Percentiles rank a stretch among this genome's conserved stretches.
These are phyloP conservation scores for Aspergillus wentii DNA, from an alignment of 495 filamentous ascomycete species.

Conservation along the genomic window DNA sequence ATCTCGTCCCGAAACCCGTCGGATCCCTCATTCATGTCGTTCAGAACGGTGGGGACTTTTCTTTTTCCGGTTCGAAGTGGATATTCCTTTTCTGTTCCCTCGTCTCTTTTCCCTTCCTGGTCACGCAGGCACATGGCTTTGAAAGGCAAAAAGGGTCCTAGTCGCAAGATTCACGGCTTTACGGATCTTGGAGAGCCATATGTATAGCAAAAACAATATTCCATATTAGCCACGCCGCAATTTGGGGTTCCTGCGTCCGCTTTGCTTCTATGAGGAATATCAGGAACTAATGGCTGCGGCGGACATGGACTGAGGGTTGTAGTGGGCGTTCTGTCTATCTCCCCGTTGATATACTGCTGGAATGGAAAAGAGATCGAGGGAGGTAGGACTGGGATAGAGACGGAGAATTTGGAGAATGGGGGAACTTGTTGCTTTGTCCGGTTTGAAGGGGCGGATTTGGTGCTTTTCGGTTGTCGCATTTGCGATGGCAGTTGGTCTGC, in stretches of 20 bases:
- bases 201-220: conserved; percentile 17
- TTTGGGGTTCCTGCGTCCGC: conserved; percentile 42
- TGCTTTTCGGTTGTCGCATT: conserved; percentile 14
- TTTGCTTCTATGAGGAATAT: conserved; percentile 39
- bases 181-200: conserved; percentile 15
- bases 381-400: conserved; percentile 1
- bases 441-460: not conserved
- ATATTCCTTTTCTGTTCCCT: conserved; percentile 2
- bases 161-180: conserved; percentile 15
- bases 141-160: conserved; percentile 20
- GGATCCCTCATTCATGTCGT: not conserved
- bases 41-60: too few species aligned
- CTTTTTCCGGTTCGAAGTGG: conserved; percentile 3
- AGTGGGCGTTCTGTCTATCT: not conserved
- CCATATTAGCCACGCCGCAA: conserved; percentile 26
- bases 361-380: not conserved
- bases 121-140: conserved; percentile 23
- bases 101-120: conserved; percentile 1
- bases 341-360: conserved; percentile 3
- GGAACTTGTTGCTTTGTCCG: not conserved
- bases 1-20: conserved; percentile 8
- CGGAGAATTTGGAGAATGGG: conserved; percentile 3
- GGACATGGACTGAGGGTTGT: conserved; percentile 19
- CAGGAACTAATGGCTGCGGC: conserved; percentile 47
- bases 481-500: too few species aligned